Evolutionary conservation across 108 stramenopile species (phyloP).

Genomic region (Discostella stelligeroides): DNA sequence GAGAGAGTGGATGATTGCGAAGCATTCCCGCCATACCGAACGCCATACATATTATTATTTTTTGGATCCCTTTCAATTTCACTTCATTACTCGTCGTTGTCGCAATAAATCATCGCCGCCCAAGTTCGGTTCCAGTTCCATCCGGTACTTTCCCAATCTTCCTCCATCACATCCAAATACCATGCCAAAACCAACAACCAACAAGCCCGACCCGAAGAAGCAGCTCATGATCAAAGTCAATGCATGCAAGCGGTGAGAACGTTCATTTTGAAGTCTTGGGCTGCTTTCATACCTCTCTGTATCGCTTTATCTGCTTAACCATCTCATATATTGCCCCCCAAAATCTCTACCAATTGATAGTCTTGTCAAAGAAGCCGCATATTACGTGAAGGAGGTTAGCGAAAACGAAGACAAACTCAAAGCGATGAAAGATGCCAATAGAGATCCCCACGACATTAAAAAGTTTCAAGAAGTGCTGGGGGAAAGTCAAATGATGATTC

Average conservation of each 20-base stretch:
- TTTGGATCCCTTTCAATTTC: no score
- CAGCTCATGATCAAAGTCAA: slow-evolving; percentile 90
- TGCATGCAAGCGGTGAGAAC: slow-evolving; percentile 78
- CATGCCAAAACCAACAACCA: slow-evolving; percentile 40
- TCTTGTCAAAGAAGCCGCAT: slow-evolving; percentile 70
- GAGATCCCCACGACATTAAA: slow-evolving; percentile 83
- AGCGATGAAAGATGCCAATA: slow-evolving; percentile 67
- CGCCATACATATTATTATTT: no score
- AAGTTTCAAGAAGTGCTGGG: slow-evolving; percentile 81
- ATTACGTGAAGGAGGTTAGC: slow-evolving; percentile 73
- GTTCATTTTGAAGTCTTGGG: neutral
- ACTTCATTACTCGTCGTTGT: no score
- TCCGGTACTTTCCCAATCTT: neutral
- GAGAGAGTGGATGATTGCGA: no score
- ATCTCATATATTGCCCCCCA: neutral
- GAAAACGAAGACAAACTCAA: slow-evolving; percentile 74
- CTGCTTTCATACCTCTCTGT: neutral
- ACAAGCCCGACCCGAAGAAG: slow-evolving; percentile 59
- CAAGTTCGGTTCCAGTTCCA: no score
- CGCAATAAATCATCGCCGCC: no score
- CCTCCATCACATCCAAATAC: neutral
- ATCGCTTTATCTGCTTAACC: neutral
- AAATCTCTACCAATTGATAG: slow-evolving; percentile 30
- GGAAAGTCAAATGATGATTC: slow-evolving; percentile 88
- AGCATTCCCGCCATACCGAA: no score